Evolutionary conservation across 208 protist species (phyloP).

Genomic region (Leishmania tarentolae): DNA sequence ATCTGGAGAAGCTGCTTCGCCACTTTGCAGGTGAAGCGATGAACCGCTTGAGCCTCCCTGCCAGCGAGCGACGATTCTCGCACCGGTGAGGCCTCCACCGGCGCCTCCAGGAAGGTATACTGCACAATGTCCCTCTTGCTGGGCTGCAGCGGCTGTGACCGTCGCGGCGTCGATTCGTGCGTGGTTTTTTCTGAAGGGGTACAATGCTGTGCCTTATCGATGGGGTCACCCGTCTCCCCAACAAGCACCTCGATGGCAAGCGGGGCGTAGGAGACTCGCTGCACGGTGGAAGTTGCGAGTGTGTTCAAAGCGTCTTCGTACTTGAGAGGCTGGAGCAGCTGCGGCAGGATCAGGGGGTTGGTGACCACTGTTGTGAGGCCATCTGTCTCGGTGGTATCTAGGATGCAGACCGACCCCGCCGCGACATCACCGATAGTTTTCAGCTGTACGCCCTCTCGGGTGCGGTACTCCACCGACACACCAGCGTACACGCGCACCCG

Average conservation of each 20-base stretch:
- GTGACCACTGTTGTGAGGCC: constrained; percentile 15
- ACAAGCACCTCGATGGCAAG: constrained; percentile 42
- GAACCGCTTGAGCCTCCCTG: not conserved
- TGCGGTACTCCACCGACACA: constrained; percentile 15
- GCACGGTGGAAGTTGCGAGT: not conserved
- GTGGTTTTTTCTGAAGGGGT: not conserved
- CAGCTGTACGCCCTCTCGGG: constrained; percentile 19
- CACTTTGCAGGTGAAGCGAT: constrained; percentile 30
- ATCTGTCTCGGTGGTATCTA: constrained; percentile 8
- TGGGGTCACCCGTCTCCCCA: constrained; percentile 7
- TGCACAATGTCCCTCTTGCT: constrained; percentile 18
- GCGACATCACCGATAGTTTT: not conserved
- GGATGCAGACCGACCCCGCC: constrained; percentile 10
- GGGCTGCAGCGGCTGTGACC: constrained; percentile 1
- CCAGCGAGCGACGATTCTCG: not conserved
- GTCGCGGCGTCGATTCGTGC: not conserved
- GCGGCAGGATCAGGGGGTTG: constrained; percentile 9
- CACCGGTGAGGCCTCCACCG: not conserved
- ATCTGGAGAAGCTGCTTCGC: constrained; percentile 77
- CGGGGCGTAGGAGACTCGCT: constrained; percentile 30
- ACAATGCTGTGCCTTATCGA: not conserved
- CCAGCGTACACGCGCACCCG: constrained; percentile 25
- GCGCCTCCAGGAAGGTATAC: constrained; percentile 36
- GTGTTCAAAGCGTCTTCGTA: not conserved
- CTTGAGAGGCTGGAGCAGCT: constrained; percentile 10